Base-by-base conservation (phyloP, 2,329 filamentous ascomycete species). In the Clarireedia hainanense region DNA sequence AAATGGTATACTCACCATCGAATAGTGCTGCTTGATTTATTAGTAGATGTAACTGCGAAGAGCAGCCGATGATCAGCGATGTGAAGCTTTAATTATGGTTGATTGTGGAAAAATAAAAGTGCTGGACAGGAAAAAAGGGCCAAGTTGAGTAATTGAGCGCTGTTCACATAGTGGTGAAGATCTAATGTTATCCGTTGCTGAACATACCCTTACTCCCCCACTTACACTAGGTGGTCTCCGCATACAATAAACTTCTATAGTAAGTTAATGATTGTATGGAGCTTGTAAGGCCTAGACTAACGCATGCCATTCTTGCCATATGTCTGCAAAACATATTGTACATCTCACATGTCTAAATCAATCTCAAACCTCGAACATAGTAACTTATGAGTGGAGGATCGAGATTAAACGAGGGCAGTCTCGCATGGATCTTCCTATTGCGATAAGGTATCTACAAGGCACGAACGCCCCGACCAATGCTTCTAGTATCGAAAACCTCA, bases 401-500 rank as follows among this genome's bases (percentile, higher is more conserved):
- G 40, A 10, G 20, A 46, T 36, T 20, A 6, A 17, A 7, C 20
- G 26, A 20, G 24, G 20, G 36, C 43, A 36, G 6, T 15, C 12
- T 47, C 24, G 10, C 24, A 24, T 37, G 6, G 46, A 43, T 17
- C 17, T 42, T 49, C 7, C n/a, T 27, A 39, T 54, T 54, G 15
- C n/a, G 20, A 45, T 15, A n/a, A 20, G n/a, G 3, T 40, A 37
- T 47, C 60, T 58, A 68, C 54, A 69, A 58, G 46, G 62, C 65
- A 61, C 82, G 75, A 57, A 89, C 78, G 10, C 81, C 87, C 58
- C 79, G 75, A 1, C 87, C 87, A n/a, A 90, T 85, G 63, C 81
- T 86, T 14, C 84, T 77, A 12, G 87, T 91, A 65, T 89, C 81
- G 68, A 91, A 91, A 14, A 88, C 72, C 70, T 91, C 87, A 4